Base-by-base conservation (phyloP, 1,139 yeast genomes). In the Insectozyma bohioensis region DNA sequence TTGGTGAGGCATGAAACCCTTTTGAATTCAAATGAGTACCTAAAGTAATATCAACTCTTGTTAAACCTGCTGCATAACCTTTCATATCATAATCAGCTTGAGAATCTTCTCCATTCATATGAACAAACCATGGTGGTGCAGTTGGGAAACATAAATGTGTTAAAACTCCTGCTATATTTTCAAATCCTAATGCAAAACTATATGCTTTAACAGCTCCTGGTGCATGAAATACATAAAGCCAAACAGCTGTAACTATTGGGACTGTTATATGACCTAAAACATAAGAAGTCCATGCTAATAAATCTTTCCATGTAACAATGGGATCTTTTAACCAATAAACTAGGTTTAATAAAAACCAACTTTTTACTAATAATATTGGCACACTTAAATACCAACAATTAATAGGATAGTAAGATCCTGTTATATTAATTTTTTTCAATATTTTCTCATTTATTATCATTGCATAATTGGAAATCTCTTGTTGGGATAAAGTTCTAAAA, bases 111-210 rank as follows among this genome's bases (percentile, higher is more conserved):
- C 84, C 83, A 47, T 80, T 66, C 46, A 76, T 42, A 47, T 76
- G 80, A 30, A 78, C 72, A 50, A 78, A 80, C 84, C 86, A 79
- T 4, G 87, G 87, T 2, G 86, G 82, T 0, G 85, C 84, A 48
- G 76, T 78, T 11, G 87, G 86, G 47, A 79, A 63, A 10, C 68
- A 36, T 29, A 80, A 54, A 51, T 80, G 86, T 5, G 85, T 79
- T 24, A 69, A 31, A 1, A 79, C 81, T 9, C 85, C 85, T 3
- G 65, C 54, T 6, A 78, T 67, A 46, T 80, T 80, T 51, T 79
- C 85, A 13, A 66, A 35, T 2, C 87, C 86, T 24, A 80, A 47
- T 1, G 77, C 70, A 20, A 71, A 47, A 1, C 76, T 61, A 44
- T 78, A 80, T 43, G 65, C 60, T 42, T 69, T 75, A 9, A 78